phyloP scores from a whole-genome alignment of 2,329 filamentous ascomycete genomes.

The Spiromastix sp. region DNA sequence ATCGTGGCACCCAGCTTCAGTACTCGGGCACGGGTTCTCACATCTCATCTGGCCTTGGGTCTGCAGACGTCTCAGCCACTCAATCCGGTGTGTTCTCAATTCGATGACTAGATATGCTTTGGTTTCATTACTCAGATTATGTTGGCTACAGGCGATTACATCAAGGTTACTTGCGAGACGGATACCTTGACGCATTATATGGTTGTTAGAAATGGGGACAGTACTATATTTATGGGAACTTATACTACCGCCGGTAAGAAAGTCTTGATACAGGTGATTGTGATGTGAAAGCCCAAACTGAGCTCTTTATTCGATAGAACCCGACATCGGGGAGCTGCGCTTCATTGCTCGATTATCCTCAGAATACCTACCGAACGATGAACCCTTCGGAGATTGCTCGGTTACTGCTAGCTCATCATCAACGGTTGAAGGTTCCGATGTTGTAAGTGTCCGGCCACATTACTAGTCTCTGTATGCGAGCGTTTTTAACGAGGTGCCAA shows the following conservation, averaged over 20 bases:
- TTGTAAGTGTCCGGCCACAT: conserved; percentile 21
- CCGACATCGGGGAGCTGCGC: conserved; percentile 49
- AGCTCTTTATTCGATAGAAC: conserved; percentile 27
- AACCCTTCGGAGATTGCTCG: conserved; percentile 46
- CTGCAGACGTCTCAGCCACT: conserved; percentile 43
- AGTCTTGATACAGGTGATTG: conserved; percentile 3
- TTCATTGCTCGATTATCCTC: conserved; percentile 53
- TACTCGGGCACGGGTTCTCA: conserved; percentile 43
- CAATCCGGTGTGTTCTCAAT: conserved; percentile 19
- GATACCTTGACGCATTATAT: conserved; percentile 55
- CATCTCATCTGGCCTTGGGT: conserved; percentile 49
- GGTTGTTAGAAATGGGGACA: conserved; percentile 50
- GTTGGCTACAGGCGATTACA: conserved; percentile 34
- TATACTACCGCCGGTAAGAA: conserved; percentile 41
- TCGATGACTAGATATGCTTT: no score
- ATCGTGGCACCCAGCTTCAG: conserved; percentile 50
- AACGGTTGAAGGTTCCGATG: conserved; percentile 48
- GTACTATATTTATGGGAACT: conserved; percentile 51
- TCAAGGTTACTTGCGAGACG: conserved; percentile 53
- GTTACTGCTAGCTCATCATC: conserved; percentile 42
- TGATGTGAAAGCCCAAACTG: conserved; percentile 11
- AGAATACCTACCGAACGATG: conserved; percentile 40
- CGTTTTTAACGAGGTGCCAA: conserved; percentile 6
- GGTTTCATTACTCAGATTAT: no score
- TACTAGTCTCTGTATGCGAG: not conserved